Base-by-base conservation (phyloP, 2,329 filamentous ascomycete genomes). In the Trichoderma simmonsii region DNA sequence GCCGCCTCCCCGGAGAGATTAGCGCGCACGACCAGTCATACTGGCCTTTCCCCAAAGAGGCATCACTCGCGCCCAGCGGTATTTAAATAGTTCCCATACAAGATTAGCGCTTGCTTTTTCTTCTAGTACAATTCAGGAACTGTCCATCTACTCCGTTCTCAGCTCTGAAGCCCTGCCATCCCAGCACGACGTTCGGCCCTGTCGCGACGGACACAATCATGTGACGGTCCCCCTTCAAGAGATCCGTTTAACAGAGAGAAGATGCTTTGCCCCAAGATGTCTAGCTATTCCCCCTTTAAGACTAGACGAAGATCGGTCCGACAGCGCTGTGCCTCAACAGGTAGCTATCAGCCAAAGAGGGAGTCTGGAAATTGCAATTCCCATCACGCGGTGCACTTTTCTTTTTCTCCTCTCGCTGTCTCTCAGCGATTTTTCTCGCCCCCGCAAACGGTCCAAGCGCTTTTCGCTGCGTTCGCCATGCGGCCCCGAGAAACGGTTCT, bases 131-230 rank as follows among this genome's bases (percentile, higher is more conserved):
- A 9, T 51, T 60, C 21, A 7, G 66, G 71, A 28, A 61, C 32
- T 60, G 56, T 32, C 60, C 48, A 24, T 39, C 32, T 48, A 18
- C 57, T 30, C 59, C 60, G 56, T 51, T 30, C 34, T 70, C 65
- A 63, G 57, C 57, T 56, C 57, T 32, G 59, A 59, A 71, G 68
- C 66, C 71, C 68, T 71, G 68, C 39, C 61, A 32, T 57, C 57
- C 68, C 60, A 71, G 60, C 24, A 51, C 28, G 48, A 56, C 34
- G 59, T 69, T 39, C 6, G 54, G 60, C 68, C 66, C 68, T 70
- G 68, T 72, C 66, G 66, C 24, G 32, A 73, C 71, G 56, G 67
- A 65, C n/a, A 36, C 68, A 54, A 71, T 73, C 71, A 73, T 73
- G 71, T 73, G 71, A 73, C 68, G 60, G 68, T 73, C 51, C 71